Conservation (phyloP, 352 stramenopile genomes). For the Phytophthora cryptogea region DNA sequence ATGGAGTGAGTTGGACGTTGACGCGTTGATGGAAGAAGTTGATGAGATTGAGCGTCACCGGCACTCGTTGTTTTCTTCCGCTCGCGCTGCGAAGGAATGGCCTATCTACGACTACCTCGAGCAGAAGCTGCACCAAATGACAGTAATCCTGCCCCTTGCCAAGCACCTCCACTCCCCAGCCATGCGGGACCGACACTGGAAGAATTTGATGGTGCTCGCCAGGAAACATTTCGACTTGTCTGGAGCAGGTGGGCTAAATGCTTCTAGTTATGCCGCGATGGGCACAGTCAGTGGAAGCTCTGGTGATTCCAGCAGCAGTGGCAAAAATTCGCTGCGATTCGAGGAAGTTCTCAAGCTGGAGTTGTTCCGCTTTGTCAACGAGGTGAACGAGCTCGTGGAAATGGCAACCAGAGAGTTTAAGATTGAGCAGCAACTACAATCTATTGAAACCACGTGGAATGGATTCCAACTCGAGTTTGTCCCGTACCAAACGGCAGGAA, state of each 20-base stretch:
- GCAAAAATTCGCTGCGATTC: constrained; percentile 69
- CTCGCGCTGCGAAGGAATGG: constrained; percentile 90
- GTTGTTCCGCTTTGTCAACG: constrained; percentile 91
- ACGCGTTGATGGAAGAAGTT: constrained; percentile 90
- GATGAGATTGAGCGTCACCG: constrained; percentile 76
- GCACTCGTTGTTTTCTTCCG: constrained; percentile 53
- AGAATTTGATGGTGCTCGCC: constrained; percentile 84
- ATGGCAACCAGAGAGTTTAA: constrained; percentile 96
- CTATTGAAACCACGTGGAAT: constrained; percentile 92
- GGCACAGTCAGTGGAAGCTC: constrained; percentile 11
- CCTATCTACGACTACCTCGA: constrained; percentile 92
- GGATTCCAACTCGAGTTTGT: constrained; percentile 93
- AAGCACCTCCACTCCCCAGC: constrained; percentile 88
- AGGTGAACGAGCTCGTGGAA: constrained; percentile 95
- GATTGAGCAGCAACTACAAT: constrained; percentile 95
- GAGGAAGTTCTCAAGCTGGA: constrained; percentile 94
- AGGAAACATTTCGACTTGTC: constrained; percentile 86
- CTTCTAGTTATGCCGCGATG: constrained; percentile 23
- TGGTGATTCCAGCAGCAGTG: constrained; percentile 1
- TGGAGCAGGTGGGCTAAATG: constrained; percentile 15
- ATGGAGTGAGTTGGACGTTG: constrained; percentile 91
- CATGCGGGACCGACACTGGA: constrained; percentile 91
- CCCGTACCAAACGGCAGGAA: constrained; percentile 78
- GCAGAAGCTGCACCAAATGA: constrained; percentile 92
- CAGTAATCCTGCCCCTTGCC: constrained; percentile 89